phyloP scores from a whole-genome alignment of 495 filamentous ascomycete genomes.

The Parachaetomium inaequale region DNA sequence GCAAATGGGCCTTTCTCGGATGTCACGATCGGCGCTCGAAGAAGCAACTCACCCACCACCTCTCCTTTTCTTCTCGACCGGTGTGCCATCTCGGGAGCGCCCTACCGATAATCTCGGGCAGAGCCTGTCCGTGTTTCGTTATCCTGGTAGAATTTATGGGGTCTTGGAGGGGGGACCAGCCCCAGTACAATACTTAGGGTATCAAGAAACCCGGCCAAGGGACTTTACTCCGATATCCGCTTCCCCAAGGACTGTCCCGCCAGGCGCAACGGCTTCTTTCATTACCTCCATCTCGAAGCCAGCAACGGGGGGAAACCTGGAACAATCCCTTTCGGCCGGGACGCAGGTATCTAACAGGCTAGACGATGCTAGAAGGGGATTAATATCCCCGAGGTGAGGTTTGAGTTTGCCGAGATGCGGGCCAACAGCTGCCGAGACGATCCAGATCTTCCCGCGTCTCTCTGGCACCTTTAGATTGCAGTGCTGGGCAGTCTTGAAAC shows the following conservation, averaged over 20 bases:
- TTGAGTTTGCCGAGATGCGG: background rate
- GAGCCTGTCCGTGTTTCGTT: background rate
- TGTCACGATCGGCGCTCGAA: constrained; percentile 10
- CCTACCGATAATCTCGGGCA: background rate
- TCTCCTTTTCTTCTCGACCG: background rate
- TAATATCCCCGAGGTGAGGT: background rate
- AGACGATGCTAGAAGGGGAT: background rate
- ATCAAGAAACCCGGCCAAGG: no score
- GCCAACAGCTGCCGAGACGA: background rate
- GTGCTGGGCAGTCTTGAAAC: constrained; percentile 11
- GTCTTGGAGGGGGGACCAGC: no score
- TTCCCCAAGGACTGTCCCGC: no score
- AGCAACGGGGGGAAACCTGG: no score
- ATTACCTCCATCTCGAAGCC: no score
- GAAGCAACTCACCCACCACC: background rate
- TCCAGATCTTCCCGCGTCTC: background rate
- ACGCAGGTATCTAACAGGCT: no score
- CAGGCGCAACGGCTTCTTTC: no score
- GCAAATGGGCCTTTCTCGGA: background rate
- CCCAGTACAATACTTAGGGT: no score
- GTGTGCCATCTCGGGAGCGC: no score
- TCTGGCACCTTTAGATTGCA: background rate
- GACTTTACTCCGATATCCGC: no score
- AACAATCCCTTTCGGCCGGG: no score
- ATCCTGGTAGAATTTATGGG: no score